Evolutionary conservation across 2,329 filamentous ascomycete species (phyloP), one percentile per base, ranked within the genome.

Genomic region (Pseudogymnoascus sp.): DNA sequence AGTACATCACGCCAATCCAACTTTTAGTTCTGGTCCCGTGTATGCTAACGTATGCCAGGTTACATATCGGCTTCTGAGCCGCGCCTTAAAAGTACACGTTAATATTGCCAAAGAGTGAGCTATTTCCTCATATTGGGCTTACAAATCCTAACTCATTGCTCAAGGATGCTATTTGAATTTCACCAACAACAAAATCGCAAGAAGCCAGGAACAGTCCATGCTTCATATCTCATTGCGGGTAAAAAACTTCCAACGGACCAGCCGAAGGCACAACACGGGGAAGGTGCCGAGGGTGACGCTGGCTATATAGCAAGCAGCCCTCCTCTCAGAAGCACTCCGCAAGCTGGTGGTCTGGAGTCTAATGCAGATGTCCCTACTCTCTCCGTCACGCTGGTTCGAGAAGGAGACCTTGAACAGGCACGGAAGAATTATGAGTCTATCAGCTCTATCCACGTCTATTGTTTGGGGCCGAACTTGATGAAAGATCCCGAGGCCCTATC

Each of bases 221-320:
- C 93, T 50, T 97, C 92, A n/a, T 99, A 97, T 76, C 79, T 97
- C 59, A 73, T 99, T 53, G 89, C 87, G 60, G 95, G 93, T 40
- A 83, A 79, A 21, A 88, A 84, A 70, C 80, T 56, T 21, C 10
- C 29, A 33, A 33, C 50, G 9, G 29, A 33, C 29, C 50, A 56
- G 10, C 50, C 10, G 11, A 56, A 56, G 50, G n/a, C 29, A 13
- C 10, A 11, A 1, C 9, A 33, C 10, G 29, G 6, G 11, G 29
- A 33, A 3, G 50, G 29, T 35, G 50, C 10, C 37, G 81, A 88
- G 69, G 83, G 79, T n/a, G 88, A 89, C 61, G 84, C 91, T 64
- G 85, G 88, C 50, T 77, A 79, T 65, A 87, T 88, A 81, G 83
- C 80, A 15, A 83, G 80, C 59, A 88, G 86, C 75, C 89, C 88